phyloP scores from a whole-genome alignment of 1,139 yeast species.

The Sugiyamaella pinicola region DNA sequence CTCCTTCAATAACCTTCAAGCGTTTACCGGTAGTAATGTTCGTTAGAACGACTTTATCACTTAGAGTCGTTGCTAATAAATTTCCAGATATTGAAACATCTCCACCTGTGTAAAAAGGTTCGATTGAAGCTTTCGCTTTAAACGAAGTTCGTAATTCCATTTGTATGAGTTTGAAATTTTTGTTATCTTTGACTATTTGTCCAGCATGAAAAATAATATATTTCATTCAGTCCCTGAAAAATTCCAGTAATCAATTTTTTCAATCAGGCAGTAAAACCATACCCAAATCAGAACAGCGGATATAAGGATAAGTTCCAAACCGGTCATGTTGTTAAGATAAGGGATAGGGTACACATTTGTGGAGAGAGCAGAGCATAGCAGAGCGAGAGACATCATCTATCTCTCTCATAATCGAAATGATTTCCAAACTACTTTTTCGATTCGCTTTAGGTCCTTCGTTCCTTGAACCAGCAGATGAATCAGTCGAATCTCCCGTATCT shows the following conservation, averaged over 20 bases:
- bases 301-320: not conserved
- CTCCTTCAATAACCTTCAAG: constrained; percentile 73
- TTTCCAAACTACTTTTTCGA: constrained; percentile 34
- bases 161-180: not conserved
- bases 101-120: constrained; percentile 86
- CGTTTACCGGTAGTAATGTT: constrained; percentile 60
- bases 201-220: constrained; percentile 1
- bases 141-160: constrained; percentile 18
- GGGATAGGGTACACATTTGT: constrained; percentile 8
- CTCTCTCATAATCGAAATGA: too few relatives aligned
- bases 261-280: constrained; percentile 5
- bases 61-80: constrained; percentile 81
- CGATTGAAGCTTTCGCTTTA: constrained; percentile 38
- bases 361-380: too few relatives aligned
- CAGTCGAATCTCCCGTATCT: constrained; percentile 6
- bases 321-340: not conserved
- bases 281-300: constrained; percentile 10
- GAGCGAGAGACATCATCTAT: too few relatives aligned
- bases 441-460: constrained; percentile 38
- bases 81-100: constrained; percentile 71
- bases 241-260: constrained; percentile 4
- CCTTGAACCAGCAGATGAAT: constrained; percentile 27
- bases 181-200: too few relatives aligned
- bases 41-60: constrained; percentile 67
- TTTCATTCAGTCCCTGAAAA: constrained; percentile 16